Percentiles rank a stretch among this genome's conserved stretches.
Conservation (phyloP, 2,329 filamentous ascomycete genomes). For the Alternaria sp. region DNA sequence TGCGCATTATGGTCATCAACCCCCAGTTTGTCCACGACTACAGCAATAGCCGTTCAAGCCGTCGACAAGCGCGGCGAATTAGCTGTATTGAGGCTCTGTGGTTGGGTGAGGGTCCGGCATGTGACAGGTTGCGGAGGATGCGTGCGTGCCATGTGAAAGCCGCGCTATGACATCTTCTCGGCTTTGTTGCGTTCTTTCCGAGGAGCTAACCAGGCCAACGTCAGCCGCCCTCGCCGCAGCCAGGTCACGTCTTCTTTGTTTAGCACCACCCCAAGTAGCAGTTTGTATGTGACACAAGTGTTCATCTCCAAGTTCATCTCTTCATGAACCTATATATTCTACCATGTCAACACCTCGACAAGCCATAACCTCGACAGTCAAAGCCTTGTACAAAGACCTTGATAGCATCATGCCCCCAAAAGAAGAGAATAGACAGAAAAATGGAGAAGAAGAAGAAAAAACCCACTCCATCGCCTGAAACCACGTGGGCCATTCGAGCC, state of each 20-base stretch:
- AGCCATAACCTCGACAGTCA: background rate
- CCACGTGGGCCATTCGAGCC: background rate
- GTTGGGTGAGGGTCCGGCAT: constrained; percentile 29
- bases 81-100: constrained; percentile 22
- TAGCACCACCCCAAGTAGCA: background rate
- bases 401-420: background rate
- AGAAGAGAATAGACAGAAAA: background rate
- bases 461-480: background rate
- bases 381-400: background rate
- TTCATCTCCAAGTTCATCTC: background rate
- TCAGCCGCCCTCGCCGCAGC: constrained; percentile 5
- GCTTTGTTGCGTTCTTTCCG: constrained; percentile 18
- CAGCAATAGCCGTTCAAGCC: constrained; percentile 15
- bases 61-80: constrained; percentile 30
- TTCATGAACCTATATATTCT: background rate
- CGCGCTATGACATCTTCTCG: constrained; percentile 24
- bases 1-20: constrained; percentile 11
- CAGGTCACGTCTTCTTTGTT: constrained; percentile 5
- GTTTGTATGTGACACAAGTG: too few species aligned
- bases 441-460: background rate
- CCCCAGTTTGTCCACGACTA: constrained; percentile 24
- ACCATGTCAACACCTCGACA: background rate
- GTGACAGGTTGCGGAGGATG: constrained; percentile 29
- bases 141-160: constrained; percentile 31
- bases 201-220: background rate